Evolutionary conservation across 1,284 basidiomycete species (phyloP), one percentile per base, ranked within the genome.

Genomic region (Lentinula novae-zelandiae): DNA sequence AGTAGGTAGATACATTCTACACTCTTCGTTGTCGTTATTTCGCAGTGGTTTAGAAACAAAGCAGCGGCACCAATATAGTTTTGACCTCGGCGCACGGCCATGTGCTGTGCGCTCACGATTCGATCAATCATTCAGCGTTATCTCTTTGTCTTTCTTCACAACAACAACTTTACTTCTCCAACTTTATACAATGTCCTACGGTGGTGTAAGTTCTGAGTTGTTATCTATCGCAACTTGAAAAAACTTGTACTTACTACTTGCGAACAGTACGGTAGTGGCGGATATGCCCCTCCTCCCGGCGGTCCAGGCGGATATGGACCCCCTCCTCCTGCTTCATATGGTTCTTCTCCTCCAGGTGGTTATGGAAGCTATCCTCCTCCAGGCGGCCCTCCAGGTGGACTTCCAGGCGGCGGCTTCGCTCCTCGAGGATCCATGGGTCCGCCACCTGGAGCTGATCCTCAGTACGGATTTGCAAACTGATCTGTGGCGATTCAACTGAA

Each of bases 371-470:
- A 68, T 5, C 67, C 66, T 53, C 61, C 64, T 5, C 75, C 77
- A 58, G 78, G 77, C 22, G 69, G 58, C 34, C 58, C 60, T 7
- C 61, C 61, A 10, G 61, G 61, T 4, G 27, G 27, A 0, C 27
- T 27, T 27, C 27, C 27, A 27, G 27, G 27, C 27, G 70, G 70
- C 60, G 77, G 78, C 5, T 86, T 86, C 62, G 73, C 79, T 2
- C 64, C 79, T 27, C 69, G 69, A 46, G 44, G 44, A 2, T 69
- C 69, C 42, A 67, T 69, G 48, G 78, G 75, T n/a, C 76, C 83
- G 9, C 87, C 87, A 17, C 78, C 84, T 12, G 87, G 86, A 49
- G 83, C 86, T 20, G 89, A 91, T 63, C 87, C 87, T 49, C 82
- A 87, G 89, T 90, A 67, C 68, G 84, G 75, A 34, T 40, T 8